These are phyloP conservation scores for Bothriochloa decipiens DNA, from an alignment of 176 grass and related monocot genomes.

Conservation along the genomic window DNA sequence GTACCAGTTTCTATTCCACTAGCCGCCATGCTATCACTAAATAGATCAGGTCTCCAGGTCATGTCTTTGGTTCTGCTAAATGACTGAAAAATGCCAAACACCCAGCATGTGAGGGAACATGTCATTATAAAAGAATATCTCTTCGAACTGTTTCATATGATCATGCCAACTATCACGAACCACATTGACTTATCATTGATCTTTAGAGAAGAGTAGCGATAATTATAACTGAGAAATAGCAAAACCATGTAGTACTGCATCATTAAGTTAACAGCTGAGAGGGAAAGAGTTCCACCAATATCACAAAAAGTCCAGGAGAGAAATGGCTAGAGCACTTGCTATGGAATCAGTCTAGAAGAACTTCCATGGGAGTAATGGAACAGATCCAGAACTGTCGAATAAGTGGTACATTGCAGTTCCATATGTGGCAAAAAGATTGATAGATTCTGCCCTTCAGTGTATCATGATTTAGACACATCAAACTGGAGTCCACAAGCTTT, in stretches of 20 bases:
- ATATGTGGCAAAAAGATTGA: constrained; percentile 15
- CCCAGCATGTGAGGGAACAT: constrained; percentile 55
- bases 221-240: constrained; percentile 48
- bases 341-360: constrained; percentile 50
- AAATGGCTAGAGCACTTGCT: constrained; percentile 44
- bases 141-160: constrained; percentile 44
- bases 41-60: constrained; percentile 92
- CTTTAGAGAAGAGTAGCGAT: constrained; percentile 25
- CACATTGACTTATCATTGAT: constrained; percentile 32
- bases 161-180: constrained; percentile 44
- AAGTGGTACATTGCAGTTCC: constrained; percentile 24
- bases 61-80: constrained; percentile 93
- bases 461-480: constrained; percentile 16
- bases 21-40: constrained; percentile 79
- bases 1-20: constrained; percentile 81
- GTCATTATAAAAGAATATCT: constrained; percentile 38
- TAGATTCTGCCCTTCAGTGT: constrained; percentile 20
- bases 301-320: constrained; percentile 42
- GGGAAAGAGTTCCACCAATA: constrained; percentile 73
- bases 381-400: constrained; percentile 21
- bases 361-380: constrained; percentile 16
- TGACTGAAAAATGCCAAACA: constrained; percentile 83
- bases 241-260: constrained; percentile 38
- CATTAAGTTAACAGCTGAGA: constrained; percentile 52
- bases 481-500: constrained; percentile 46